Evolutionary conservation across 805 yeast species (phyloP), one percentile per base, ranked within the genome.

Genomic region (Metschnikowia matae): DNA sequence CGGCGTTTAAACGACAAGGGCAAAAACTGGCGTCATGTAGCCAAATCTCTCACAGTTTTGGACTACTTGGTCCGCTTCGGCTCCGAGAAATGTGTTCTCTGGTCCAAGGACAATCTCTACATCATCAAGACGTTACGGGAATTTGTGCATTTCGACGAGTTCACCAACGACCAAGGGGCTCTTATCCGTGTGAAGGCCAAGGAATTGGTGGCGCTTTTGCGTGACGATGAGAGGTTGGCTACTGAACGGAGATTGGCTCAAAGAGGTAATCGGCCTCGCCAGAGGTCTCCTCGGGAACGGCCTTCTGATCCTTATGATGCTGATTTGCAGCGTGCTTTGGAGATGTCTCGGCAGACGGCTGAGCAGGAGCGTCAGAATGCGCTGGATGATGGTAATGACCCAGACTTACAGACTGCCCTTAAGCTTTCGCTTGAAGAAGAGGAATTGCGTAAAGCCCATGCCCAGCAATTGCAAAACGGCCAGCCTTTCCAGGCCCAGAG

Each of bases 21-120:
- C 54, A 91, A 90, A 67, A 87, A 92, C 70, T 92, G 97, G 97
- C 80, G 96, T 57, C 99, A 92, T 66, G 91, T 92, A 45, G 91
- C 95, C 55, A 94, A 92, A 68, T 84, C 96, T 1, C 75, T 92
- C 54, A 86, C 96, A 1, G 84, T 92, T n/a, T 76, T 92, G 58
- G 97, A 91, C 62, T 92, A 84, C 68, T 74, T 91, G 51, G 89
- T 91, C 17, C 81, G 94, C 58, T 80, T 78, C 53, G 99, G 97
- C 37, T 80, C 90, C 18, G 96, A 90, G 58, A 85, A 86, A 61
- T 92, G 91, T 61, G 96, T 91, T 5, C 73, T 84, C 36, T 92
- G 99, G 99, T 83, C 91, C 53, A 86, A 83, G 63, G 96, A 89
- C 63, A 91, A 92, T 65, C 66, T 91, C 35, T 92, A 89, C 68